Evolutionary conservation across 2,329 filamentous ascomycete species (phyloP).

Genomic region (Phaeosphaeria sp.): DNA sequence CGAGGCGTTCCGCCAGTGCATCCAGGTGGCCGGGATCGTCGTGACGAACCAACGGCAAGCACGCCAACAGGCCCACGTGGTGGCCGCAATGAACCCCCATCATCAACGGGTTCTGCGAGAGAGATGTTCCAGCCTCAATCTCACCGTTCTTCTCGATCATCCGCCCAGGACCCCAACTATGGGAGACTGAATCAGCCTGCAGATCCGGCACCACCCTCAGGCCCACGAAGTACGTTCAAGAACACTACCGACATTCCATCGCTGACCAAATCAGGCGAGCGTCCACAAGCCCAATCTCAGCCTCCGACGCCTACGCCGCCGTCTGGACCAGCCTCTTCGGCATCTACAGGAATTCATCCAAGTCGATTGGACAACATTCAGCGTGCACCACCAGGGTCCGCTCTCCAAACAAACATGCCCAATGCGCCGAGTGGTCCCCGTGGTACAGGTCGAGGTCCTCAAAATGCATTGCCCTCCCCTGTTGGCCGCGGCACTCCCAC

Average conservation of each 20-base stretch:
- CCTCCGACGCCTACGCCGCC: constrained; percentile 41
- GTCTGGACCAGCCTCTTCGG: constrained; percentile 38
- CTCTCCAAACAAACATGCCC: constrained; percentile 43
- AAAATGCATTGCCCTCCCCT: constrained; percentile 35
- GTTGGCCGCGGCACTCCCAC: constrained; percentile 41
- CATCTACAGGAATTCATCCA: constrained; percentile 60
- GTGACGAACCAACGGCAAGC: constrained; percentile 47
- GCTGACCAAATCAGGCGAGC: constrained; percentile 28
- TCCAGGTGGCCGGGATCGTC: constrained; percentile 48
- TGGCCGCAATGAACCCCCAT: constrained; percentile 44
- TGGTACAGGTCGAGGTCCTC: constrained; percentile 30
- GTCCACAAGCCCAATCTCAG: constrained; percentile 34
- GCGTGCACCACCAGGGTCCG: constrained; percentile 24
- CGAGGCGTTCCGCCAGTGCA: constrained; percentile 28
- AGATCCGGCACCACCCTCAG: constrained; percentile 61
- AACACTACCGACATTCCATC: neutral
- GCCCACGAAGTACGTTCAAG: constrained; percentile 56
- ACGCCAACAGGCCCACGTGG: constrained; percentile 62
- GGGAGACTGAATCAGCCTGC: constrained; percentile 56
- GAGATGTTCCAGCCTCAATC: constrained; percentile 51
- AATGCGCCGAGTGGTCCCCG: constrained; percentile 46
- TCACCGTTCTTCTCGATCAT: constrained; percentile 28
- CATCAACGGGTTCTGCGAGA: constrained; percentile 35
- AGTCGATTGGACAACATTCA: constrained; percentile 58
- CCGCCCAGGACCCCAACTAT: constrained; percentile 56